Base-by-base conservation (phyloP, 1,284 basidiomycete genomes). In the Apiotrichum sp. region DNA sequence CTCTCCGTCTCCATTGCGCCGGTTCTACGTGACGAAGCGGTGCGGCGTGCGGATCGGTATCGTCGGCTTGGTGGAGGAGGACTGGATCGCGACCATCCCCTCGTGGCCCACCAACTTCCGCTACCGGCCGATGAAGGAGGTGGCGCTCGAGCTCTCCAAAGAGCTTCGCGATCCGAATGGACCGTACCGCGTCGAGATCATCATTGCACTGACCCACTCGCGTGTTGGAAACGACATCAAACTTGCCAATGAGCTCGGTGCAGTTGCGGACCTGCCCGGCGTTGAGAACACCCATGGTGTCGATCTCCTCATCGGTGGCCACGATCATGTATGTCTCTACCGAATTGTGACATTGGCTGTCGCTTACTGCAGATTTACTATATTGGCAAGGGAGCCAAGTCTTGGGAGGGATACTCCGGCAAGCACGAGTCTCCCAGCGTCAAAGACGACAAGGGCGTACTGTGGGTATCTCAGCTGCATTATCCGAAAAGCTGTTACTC, bases 51-150 rank as follows among this genome's bases (percentile, higher is more conserved):
- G 82, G 44, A 81, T 93, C 33, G 90, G 88, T 6, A 69, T 91
- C 33, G 85, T 93, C 55, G 89, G 89, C 3, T 79, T 93, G 0
- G 87, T 93, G 0, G 89, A 92, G 72, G 80, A 87, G 88, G 86
- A 89, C 68, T 93, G 89, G 89, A 91, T 92, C 53, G 81, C 82
- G 4, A 92, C 89, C 0, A 86, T 93, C 3, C 81, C 89, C 0
- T 83, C 86, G 2, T 93, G 89, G 86, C 89, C 89, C 0, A 61
- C 82, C 3, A 82, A 80, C 61, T 93, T 88, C 72, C 73, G 80
- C 52, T 87, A 87, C 70, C 80, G 77, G 52, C 82, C 86, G 40
- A 88, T 89, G 86, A 77, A 77, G 11, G 80, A 86, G 53, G 81
- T 82, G 3, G 85, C 83, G 1, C 65, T 82, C 13, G 79, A 83